Percentiles rank a stretch among this genome's conserved stretches.
Conservation (phyloP, 352 stramenopile species). For the Phytophthora palmivora region DNA sequence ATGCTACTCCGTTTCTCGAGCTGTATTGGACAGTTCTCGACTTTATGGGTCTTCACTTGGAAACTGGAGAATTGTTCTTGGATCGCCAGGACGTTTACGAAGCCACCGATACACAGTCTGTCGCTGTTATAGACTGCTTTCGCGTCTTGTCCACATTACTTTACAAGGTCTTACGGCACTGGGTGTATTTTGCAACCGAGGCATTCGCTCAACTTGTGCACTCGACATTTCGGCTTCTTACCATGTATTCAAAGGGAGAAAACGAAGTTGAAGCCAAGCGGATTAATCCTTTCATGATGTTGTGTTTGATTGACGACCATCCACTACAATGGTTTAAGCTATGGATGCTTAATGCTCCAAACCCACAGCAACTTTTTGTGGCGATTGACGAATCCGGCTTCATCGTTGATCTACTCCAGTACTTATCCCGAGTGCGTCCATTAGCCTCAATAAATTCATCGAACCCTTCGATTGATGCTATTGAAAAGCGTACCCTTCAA, state of each 20-base stretch:
- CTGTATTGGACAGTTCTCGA: constrained; percentile 59
- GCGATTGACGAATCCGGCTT: constrained; percentile 44
- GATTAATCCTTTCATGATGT: constrained; percentile 31
- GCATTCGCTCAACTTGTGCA: constrained; percentile 46
- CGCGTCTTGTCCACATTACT: constrained; percentile 52
- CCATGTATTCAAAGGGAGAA: constrained; percentile 40
- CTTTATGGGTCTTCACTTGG: constrained; percentile 41
- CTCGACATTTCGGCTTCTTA: constrained; percentile 55
- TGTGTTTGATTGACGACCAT: constrained; percentile 43
- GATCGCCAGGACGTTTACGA: constrained; percentile 25
- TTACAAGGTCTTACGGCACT: constrained; percentile 46
- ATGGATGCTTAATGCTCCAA: constrained; percentile 57
- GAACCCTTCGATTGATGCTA: constrained; percentile 1
- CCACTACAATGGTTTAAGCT: constrained; percentile 50
- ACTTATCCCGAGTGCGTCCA: constrained; percentile 46
- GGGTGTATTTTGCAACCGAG: constrained; percentile 65
- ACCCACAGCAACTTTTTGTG: constrained; percentile 42
- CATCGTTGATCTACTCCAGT: constrained; percentile 46
- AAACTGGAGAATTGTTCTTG: constrained; percentile 36
- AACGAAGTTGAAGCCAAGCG: constrained; percentile 32
- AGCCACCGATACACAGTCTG: neutral
- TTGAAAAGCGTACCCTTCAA: constrained; percentile 31
- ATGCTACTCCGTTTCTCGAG: constrained; percentile 54
- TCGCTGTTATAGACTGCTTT: constrained; percentile 46
- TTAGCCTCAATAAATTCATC: constrained; percentile 23